Evolutionary conservation across 768 basidiomycete genomes (phyloP).

Genomic region (Agaricus subrufescens): DNA sequence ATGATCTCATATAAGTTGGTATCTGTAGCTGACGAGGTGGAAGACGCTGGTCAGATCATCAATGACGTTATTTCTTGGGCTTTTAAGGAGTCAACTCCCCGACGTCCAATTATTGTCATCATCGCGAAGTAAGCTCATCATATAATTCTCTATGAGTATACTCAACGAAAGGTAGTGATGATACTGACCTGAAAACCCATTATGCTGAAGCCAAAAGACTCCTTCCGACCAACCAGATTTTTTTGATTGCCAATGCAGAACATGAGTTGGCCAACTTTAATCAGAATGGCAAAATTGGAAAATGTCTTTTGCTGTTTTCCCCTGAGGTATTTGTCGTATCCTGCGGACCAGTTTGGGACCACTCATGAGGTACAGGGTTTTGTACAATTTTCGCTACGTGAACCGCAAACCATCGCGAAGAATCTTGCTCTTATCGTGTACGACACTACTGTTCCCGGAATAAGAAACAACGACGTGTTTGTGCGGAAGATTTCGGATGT

Average conservation of each 20-base stretch:
- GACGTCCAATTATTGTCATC: background rate
- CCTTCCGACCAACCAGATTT: background rate
- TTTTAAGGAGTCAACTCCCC: background rate
- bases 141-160: background rate
- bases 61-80: background rate
- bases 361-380: background rate
- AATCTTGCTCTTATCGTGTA: constrained; percentile 39
- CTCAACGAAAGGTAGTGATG: background rate
- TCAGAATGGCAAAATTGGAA: background rate
- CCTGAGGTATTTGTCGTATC: constrained; percentile 4
- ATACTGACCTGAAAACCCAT: background rate
- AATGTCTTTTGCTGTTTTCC: constrained; percentile 4
- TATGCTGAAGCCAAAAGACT: background rate
- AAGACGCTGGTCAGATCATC: background rate
- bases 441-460: constrained; percentile 33
- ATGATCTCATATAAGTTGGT: background rate
- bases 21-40: background rate
- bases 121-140: background rate
- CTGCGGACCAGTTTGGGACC: background rate
- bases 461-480: constrained; percentile 29
- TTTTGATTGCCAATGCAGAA: background rate
- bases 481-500: constrained; percentile 39
- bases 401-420: constrained; percentile 37
- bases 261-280: background rate
- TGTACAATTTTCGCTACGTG: constrained; percentile 21